Evolutionary conservation across 2,329 filamentous ascomycete species (phyloP), one percentile per base, ranked within the genome.

Genomic region (Mollisiaceae sp.): DNA sequence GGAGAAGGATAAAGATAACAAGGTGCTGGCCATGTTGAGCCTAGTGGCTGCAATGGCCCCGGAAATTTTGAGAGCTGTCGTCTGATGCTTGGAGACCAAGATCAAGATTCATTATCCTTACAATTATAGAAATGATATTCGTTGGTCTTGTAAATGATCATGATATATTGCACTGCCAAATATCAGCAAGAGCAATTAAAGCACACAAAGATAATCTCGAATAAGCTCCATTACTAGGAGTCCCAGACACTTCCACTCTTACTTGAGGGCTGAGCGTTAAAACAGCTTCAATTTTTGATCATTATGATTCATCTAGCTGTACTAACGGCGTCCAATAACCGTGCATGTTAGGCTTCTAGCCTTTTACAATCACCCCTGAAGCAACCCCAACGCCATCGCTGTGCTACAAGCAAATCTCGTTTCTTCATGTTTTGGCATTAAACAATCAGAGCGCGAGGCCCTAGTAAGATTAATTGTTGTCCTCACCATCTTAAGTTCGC

Each of bases 401-500:
- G 50, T 54, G 27, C 50, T 54, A 8, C 12, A 54, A 54, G 22
- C 50, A 54, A 54, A 54, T 32, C 5, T 54, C 22, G 14, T 32
- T 35, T 27, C 24, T n/a, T 54, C 50, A 32, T 35, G 32, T 54
- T 24, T 35, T n/a, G 24, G 20, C n/a, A 50, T 50, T 11, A 22
- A 50, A 22, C 9, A 8, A 43, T 18, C n/a, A 18, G 15, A 15
- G n/a, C 5, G 6, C 14, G 11, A 41, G 6, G 41, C 41, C n/a
- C n/a, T 43, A 15, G 15, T 2, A 6, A 43, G 15, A n/a, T 18
- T 15, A 43, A 43, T 43, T 1, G 5, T 18, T 4, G 6, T 15
- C 15, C 15, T n/a, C n/a, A 11, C 12, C n/a, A n/a, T 3, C n/a
- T 56, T 45, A 62, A 22, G 75, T 73, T 50, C 83, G 78, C 76